Percentiles rank a stretch among this genome's conserved stretches.
These are phyloP conservation scores for Blastobotrys americana DNA, from an alignment of 805 yeast species.

Conservation along the genomic window DNA sequence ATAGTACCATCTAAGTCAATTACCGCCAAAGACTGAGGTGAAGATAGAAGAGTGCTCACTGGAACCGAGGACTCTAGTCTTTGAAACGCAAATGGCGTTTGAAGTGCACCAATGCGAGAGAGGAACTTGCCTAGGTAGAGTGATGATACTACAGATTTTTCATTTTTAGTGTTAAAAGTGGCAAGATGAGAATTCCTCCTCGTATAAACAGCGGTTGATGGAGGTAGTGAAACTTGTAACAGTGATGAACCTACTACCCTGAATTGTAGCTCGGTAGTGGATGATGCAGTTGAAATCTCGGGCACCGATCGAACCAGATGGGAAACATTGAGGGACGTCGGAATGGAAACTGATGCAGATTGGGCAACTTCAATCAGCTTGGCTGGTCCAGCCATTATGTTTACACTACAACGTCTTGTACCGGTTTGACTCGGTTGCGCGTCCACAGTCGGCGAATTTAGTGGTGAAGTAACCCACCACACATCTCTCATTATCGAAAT, in stretches of 20 bases:
- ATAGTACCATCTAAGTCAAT: slow-evolving; percentile 34
- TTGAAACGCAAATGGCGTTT: slow-evolving; percentile 11
- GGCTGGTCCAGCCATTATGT: no score
- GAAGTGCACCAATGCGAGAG: slow-evolving; percentile 3
- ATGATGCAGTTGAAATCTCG: slow-evolving; percentile 1
- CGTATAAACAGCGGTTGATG: slow-evolving; percentile 33
- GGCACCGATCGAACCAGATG: slow-evolving; percentile 8
- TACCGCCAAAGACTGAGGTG: slow-evolving; percentile 29
- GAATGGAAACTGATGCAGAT: slow-evolving; percentile 8
- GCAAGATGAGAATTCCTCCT: slow-evolving; percentile 38
- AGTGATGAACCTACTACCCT: slow-evolving; percentile 20
- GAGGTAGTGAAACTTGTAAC: slow-evolving; percentile 37
- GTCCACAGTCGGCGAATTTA: no score
- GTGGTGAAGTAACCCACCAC: no score
- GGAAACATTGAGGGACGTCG: slow-evolving; percentile 10
- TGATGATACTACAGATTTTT: slow-evolving; percentile 14
- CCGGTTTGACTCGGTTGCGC: no score
- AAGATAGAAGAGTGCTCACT: slow-evolving; percentile 24
- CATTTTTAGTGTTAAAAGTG: slow-evolving; percentile 33
- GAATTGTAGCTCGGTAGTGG: slow-evolving; percentile 1
- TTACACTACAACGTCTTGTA: no score
- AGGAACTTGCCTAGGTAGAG: slow-evolving; percentile 2
- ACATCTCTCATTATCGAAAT: no score
- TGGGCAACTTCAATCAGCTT: slow-evolving; percentile 5
- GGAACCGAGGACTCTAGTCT: slow-evolving; percentile 27